Evolutionary conservation across 148 eudicot species (phyloP).

Genomic region (Chenopodium berlandieri): DNA sequence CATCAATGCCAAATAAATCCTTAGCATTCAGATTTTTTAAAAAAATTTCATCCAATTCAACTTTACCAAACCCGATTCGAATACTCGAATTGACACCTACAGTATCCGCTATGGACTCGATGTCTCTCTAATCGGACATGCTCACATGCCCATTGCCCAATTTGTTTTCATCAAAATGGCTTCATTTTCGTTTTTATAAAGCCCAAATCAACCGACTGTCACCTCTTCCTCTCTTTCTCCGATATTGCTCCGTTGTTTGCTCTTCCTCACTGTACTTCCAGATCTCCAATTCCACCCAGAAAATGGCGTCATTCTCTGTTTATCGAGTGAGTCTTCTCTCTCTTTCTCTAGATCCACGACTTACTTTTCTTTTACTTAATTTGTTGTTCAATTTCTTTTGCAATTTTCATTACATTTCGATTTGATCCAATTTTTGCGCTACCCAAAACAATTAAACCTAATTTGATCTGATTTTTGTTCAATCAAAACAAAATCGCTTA

Average conservation of each 20-base stretch:
- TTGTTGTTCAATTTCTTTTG: not conserved
- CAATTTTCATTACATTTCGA: not conserved
- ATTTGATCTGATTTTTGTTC: not conserved
- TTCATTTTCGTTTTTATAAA: no score
- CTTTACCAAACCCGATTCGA: rapidly evolving
- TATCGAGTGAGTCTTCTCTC: slow-evolving; percentile 1
- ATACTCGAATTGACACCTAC: no score
- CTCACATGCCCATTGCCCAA: no score
- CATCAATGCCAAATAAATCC: no score
- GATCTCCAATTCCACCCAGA: slow-evolving; percentile 7
- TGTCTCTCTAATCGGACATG: no score
- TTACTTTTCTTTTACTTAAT: no score
- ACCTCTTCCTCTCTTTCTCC: not conserved
- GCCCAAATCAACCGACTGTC: not conserved
- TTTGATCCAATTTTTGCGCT: not conserved
- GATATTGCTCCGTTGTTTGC: not conserved
- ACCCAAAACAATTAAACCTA: not conserved
- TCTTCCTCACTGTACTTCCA: not conserved
- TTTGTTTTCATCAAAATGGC: no score
- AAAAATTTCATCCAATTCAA: no score
- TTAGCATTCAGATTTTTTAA: no score
- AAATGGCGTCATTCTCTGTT: slow-evolving; percentile 23
- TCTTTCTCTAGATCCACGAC: not conserved
- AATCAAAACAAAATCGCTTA: not conserved
- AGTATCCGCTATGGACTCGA: no score